Evolutionary conservation across 495 filamentous ascomycete genomes (phyloP), one percentile per base, ranked within the genome.

Genomic region (Xylaria cubensis): DNA sequence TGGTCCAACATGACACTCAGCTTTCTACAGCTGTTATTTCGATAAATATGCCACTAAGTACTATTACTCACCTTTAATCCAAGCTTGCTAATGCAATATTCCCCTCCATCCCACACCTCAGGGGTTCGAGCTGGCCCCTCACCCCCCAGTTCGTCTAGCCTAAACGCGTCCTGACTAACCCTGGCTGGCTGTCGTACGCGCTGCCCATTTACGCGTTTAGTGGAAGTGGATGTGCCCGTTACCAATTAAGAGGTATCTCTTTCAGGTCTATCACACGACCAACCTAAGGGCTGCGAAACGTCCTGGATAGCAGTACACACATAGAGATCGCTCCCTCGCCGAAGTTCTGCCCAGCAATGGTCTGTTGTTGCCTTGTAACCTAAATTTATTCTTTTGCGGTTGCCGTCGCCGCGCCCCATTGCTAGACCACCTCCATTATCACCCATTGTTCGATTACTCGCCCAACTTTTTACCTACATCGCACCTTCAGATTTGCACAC

Each of bases 141-240:
- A 29, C 26, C 26, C 59, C 39, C 59, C 39, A 15, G 59, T 63
- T n/a, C 13, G 42, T 29, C 26, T 1, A 46, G 15, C 39, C 13
- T 29, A 34, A 66, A 66, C 64, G 64, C 64, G 64, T 66, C 46
- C 21, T 6, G 39, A 29, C 21, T 6, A 24, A 29, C 9, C 63
- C 5, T 46, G 46, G 46, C 41, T 3, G 29, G 19, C 26, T 29
- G 26, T 29, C 26, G 26, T 36, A 10, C 50, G 50, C 50, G 48
- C 4, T 67, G 15, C 42, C 42, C 46, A 67, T 46, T n/a, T 50
- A 70, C 75, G 75, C 75, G 75, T 77, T 32, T 2, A 69, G 24
- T 67, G 50, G 36, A 67, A 29, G 48, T 66, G 42, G 29, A 34
- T 34, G 9, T 32, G 15, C 42, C 41, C 42, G 41, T 64, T 32